Base-by-base conservation (phyloP, 805 yeast species). In the Ogataea pini region DNA sequence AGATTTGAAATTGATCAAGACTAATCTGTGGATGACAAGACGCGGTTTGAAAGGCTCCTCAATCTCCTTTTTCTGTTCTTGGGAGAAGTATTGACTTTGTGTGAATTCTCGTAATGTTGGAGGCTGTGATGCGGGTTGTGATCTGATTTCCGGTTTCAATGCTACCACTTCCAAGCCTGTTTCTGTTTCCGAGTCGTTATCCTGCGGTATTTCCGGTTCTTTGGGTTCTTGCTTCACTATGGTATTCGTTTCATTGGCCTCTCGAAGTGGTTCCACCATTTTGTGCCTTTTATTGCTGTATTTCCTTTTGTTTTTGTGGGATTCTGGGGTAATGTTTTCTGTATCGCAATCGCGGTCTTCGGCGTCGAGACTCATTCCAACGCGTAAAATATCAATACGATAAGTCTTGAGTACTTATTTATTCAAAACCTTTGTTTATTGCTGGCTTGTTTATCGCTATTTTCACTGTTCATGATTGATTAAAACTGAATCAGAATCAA, bases 1-100 rank as follows among this genome's bases (percentile, higher is more conserved):
- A 0, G 97, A 90, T 64, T 94, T 94, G 78, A 94, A 94, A 64
- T 94, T 86, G 1, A 84, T 83, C 36, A 95, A 73, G 1, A 85
- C 85, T 22, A 94, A 68, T 56, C 81, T 80, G 38, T 82, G 72
- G 38, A 94, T 91, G 6, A 89, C 94, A 20, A 94, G 67, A 41
- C 99, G 72, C 20, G 68, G 69, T 43, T 54, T 57, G 31, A 51
- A 55, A 12, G 36, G 37, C 42, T 53, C 52, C n/a, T 47, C 47
- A 18, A 47, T 38, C 16, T 48, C 51, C 12, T 46, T 45, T 18
- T 47, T 51, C 36, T 42, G 48, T 4, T 47, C 55, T 20, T 42
- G 49, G 13, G 50, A 36, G 12, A 22, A 17, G 19, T 42, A 45
- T 18, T 47, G 54, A 19, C 49, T 47, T 14, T 44, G 49, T 14